phyloP scores from a whole-genome alignment of 352 stramenopile genomes.

The Pelagophyceae sp. region DNA sequence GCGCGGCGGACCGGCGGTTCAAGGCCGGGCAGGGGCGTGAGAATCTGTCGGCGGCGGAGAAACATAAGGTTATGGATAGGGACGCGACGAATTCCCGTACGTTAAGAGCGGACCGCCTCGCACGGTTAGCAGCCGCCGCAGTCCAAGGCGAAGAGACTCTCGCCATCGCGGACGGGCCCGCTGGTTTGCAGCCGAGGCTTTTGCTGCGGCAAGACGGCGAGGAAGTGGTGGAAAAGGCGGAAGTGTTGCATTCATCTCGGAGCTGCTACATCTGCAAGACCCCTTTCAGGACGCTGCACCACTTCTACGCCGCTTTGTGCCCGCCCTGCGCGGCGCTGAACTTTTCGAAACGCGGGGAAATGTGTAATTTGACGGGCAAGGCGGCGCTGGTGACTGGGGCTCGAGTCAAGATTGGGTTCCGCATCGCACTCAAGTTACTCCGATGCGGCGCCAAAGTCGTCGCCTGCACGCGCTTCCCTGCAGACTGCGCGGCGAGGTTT shows the following conservation, averaged over 20 bases:
- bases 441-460: constrained; percentile 63
- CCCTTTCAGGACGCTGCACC: constrained; percentile 71
- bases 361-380: constrained; percentile 59
- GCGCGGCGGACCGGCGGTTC: background rate
- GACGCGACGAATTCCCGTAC: background rate
- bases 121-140: background rate
- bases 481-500: background rate
- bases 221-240: background rate
- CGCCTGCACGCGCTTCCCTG: constrained; percentile 6
- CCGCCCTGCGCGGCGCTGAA: constrained; percentile 79
- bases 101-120: background rate
- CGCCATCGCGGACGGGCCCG: background rate
- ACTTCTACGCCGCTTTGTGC: constrained; percentile 88
- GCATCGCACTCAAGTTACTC: constrained; percentile 83
- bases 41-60: background rate
- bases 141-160: background rate
- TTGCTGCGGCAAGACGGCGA: background rate
- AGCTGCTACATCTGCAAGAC: constrained; percentile 88
- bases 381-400: constrained; percentile 79
- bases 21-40: background rate
- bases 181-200: background rate
- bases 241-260: background rate
- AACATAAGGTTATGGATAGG: background rate
- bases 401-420: constrained; percentile 89
- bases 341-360: constrained; percentile 80